phyloP scores from a whole-genome alignment of 2,329 filamentous ascomycete genomes.

The Salinomyces thailandicus region DNA sequence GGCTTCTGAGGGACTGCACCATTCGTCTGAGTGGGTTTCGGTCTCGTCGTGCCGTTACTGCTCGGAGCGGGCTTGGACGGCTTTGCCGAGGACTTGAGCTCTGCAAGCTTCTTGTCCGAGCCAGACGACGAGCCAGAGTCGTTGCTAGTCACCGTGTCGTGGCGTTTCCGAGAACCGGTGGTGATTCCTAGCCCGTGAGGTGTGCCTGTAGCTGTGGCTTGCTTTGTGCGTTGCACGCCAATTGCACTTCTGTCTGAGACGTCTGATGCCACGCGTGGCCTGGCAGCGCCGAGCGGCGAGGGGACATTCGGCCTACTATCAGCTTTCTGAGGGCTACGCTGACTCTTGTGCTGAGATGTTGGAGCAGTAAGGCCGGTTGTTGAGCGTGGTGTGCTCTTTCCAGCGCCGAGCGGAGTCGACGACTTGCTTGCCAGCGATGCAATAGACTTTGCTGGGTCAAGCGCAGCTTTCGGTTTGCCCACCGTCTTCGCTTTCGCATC shows the following conservation, averaged over 20 bases:
- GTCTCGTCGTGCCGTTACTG: constrained; percentile 31
- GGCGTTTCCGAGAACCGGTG: constrained; percentile 25
- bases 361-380: constrained; percentile 15
- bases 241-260: constrained; percentile 25
- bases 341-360: constrained; percentile 23
- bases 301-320: constrained; percentile 50
- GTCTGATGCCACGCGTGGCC: constrained; percentile 51
- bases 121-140: constrained; percentile 12
- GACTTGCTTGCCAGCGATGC: constrained; percentile 13
- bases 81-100: constrained; percentile 2
- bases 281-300: constrained; percentile 51
- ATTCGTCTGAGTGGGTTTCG: constrained; percentile 8
- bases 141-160: constrained; percentile 23
- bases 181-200: constrained; percentile 33
- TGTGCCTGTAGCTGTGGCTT: constrained; percentile 34
- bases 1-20: constrained; percentile 18
- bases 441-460: constrained; percentile 10
- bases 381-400: constrained; percentile 18
- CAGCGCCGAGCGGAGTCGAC: constrained; percentile 10
- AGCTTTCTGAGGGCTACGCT: constrained; percentile 29
- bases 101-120: constrained; percentile 11
- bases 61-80: constrained; percentile 15
- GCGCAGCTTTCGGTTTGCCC: constrained; percentile 5
- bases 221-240: constrained; percentile 17
- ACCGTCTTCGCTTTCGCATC: constrained; percentile 15